Conservation (phyloP, 2,329 filamentous ascomycete species). For the Rutstroemia sp. region DNA sequence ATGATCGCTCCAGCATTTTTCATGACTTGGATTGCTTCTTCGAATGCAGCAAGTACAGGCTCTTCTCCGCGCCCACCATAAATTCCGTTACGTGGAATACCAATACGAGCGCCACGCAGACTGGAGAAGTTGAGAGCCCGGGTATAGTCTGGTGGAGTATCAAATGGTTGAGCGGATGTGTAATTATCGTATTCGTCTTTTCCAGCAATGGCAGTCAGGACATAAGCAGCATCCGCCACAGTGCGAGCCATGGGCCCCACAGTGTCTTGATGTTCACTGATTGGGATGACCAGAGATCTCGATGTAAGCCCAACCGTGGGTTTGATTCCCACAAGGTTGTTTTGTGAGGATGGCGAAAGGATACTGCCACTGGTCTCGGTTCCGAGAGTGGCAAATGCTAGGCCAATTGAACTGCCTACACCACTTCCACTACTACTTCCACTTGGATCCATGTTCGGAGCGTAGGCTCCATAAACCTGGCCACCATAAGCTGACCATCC, state of each 20-base stretch:
- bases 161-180: slow-evolving; percentile 36
- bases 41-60: too few relatives aligned
- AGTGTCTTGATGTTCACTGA: slow-evolving; percentile 55
- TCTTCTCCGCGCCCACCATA: too few relatives aligned
- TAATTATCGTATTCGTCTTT: slow-evolving; percentile 22
- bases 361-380: slow-evolving; percentile 52
- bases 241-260: slow-evolving; percentile 57
- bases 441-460: slow-evolving; percentile 49
- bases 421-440: slow-evolving; percentile 47
- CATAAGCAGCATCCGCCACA: slow-evolving; percentile 50
- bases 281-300: slow-evolving; percentile 53
- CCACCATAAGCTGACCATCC: slow-evolving; percentile 59
- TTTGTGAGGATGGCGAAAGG: slow-evolving; percentile 42
- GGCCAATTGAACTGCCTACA: background rate
- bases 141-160: slow-evolving; percentile 51
- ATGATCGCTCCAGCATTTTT: too few relatives aligned
- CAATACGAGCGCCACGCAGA: too few relatives aligned
- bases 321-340: slow-evolving; percentile 59
- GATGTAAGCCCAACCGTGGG: slow-evolving; percentile 59
- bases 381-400: slow-evolving; percentile 38
- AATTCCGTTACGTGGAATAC: too few relatives aligned
- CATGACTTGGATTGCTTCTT: too few relatives aligned
- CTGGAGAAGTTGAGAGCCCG: slow-evolving; percentile 46
- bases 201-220: slow-evolving; percentile 19
- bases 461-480: slow-evolving; percentile 53